These are phyloP conservation scores for Oxytropis ochrocephala DNA, from an alignment of 306 rosid species.

Conservation along the genomic window DNA sequence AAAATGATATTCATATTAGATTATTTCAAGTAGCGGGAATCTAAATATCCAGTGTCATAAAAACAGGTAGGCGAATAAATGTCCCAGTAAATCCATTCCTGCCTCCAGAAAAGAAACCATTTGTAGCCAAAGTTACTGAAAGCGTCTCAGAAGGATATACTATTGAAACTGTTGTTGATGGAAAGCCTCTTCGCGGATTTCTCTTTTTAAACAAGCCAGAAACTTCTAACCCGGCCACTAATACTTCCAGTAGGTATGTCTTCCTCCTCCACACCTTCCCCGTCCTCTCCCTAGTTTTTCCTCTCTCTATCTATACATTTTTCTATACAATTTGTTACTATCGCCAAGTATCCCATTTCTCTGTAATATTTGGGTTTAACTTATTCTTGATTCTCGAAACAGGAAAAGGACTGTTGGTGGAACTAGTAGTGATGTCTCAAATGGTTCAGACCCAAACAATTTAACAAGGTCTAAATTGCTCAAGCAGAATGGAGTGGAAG, in stretches of 20 bases:
- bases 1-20: background rate
- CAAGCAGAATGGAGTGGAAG: constrained; percentile 28
- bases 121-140: constrained; percentile 64
- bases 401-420: constrained; percentile 61
- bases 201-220: constrained; percentile 46
- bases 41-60: constrained; percentile 18
- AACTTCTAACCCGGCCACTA: constrained; percentile 18
- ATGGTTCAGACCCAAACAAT: constrained; percentile 39
- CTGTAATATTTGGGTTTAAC: background rate
- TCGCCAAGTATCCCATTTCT: background rate
- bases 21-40: background rate
- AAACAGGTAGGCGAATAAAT: constrained; percentile 37
- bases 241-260: constrained; percentile 46
- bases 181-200: constrained; percentile 76
- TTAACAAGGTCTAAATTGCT: constrained; percentile 26
- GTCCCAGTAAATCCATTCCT: constrained; percentile 34
- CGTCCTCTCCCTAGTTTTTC: background rate
- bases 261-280: background rate
- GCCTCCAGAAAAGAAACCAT: constrained; percentile 41
- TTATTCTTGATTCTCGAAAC: constrained; percentile 17
- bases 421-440: constrained; percentile 26
- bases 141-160: constrained; percentile 44
- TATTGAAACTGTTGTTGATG: constrained; percentile 78
- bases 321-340: background rate
- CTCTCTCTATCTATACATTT: background rate